A percentile compares a stretch with the other conserved stretches of the same genome.
Conservation (phyloP, 2,329 filamentous ascomycete species). For the Ambrosiella xylebori region DNA sequence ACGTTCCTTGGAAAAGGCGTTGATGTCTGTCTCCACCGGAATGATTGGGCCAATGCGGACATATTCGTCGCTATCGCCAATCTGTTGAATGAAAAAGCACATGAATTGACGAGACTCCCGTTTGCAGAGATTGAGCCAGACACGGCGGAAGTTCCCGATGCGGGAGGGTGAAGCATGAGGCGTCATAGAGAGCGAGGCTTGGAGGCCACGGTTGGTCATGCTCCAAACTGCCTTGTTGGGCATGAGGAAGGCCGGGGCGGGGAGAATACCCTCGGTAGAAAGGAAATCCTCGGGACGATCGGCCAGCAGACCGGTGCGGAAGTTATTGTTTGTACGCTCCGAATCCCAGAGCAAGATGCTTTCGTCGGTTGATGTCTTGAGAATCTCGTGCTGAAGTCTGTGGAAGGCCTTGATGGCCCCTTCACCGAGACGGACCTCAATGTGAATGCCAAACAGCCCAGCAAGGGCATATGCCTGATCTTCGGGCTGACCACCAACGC, state of each 20-base stretch:
- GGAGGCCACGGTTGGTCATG: conserved; percentile 10
- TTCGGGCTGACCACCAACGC: conserved; percentile 17
- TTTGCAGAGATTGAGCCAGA: conserved; percentile 12
- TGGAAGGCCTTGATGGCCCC: conserved; percentile 17
- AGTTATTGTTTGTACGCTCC: background rate
- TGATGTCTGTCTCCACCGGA: conserved; percentile 8
- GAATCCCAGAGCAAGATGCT: conserved; percentile 18
- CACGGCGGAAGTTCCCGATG: conserved; percentile 12
- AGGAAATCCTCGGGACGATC: conserved; percentile 11
- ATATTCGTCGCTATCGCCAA: conserved; percentile 11
- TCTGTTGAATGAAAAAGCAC: conserved; percentile 12
- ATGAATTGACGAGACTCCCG: conserved; percentile 11
- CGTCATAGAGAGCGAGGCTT: conserved; percentile 11
- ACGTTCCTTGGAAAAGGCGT: conserved; percentile 7
- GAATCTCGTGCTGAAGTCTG: conserved; percentile 19
- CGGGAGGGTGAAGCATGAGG: conserved; percentile 8
- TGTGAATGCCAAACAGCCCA: conserved; percentile 19
- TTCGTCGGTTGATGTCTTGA: conserved; percentile 17
- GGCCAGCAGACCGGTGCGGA: conserved; percentile 10
- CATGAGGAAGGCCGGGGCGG: conserved; percentile 10
- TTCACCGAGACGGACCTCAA: conserved; percentile 21
- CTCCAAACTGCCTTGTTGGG: conserved; percentile 9
- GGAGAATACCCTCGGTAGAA: background rate
- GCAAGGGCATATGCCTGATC: conserved; percentile 21
- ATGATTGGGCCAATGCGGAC: conserved; percentile 9